Base-by-base conservation (phyloP, 805 yeast genomes). In the Metschnikowia peoriensis region DNA sequence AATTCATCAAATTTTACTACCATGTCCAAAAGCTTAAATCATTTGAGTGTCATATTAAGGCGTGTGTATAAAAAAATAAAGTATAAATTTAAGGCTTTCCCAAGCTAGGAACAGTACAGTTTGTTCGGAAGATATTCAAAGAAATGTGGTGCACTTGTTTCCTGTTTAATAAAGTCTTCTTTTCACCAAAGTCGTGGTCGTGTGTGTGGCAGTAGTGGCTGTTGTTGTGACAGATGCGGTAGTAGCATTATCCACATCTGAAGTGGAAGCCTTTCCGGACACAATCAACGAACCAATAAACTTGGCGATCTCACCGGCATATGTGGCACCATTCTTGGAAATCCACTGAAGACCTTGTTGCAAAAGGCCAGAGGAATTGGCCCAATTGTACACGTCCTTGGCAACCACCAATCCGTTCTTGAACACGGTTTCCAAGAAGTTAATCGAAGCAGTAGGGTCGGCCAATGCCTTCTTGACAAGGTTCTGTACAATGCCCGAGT, bases 301-400 rank as follows among this genome's bases (percentile, higher is more conserved):
- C 37, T 52, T 28, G 38, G 70, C 69, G 45, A 69, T 47, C 14
- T 61, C 62, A 37, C 59, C 50, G 39, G 56, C 61, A 54, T 61
- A 61, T 32, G 64, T 57, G 40, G 66, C 61, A 53, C 73, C 76
- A 61, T 63, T 61, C 39, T 52, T 52, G 22, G 57, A 54, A 42
- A 70, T 49, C 62, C 59, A 68, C 37, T 51, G 41, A 42, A 72
- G 56, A 47, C 64, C 68, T 4, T 61, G 40, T 49, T 57, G 54
- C 59, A 72, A 66, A 29, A 73, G 38, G 54, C 78, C 78, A 12
- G 68, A 63, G 16, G 59, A 51, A 62, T 72, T 69, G 53, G 76
- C 69, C 76, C 76, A 74, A 41, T 39, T 35, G 66, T 61, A 70
- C 38, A 72, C 51, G 44, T 73, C 76, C 64, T 68, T 68, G 45